These are phyloP conservation scores for Ajuga reptans DNA, from an alignment of 305 asterid species.

Conservation along the genomic window DNA sequence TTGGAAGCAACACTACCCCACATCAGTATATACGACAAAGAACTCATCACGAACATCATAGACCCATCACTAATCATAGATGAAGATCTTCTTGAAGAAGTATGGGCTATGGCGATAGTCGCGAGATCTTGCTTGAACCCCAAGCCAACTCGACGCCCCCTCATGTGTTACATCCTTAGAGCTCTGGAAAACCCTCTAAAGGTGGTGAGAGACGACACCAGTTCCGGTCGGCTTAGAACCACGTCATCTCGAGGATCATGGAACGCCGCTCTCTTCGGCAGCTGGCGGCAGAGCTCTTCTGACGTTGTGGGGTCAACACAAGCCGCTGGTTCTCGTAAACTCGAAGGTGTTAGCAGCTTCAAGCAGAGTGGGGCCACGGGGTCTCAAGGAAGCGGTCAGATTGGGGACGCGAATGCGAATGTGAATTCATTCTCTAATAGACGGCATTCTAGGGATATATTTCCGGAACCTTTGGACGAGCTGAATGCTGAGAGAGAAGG, in stretches of 20 bases:
- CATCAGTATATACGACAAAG: conserved; percentile 73
- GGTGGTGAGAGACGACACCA: conserved; percentile 69
- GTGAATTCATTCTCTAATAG: conserved; percentile 50
- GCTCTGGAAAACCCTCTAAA: conserved; percentile 84
- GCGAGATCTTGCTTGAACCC: conserved; percentile 52
- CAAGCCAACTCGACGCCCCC: conserved; percentile 37
- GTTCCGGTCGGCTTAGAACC: conserved; percentile 68
- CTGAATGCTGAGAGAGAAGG: conserved; percentile 25
- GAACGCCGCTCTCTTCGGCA: conserved; percentile 70
- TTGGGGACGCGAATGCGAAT: conserved; percentile 36
- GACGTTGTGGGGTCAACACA: conserved; percentile 43
- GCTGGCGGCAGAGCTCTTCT: conserved; percentile 80
- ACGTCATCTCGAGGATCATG: conserved; percentile 82
- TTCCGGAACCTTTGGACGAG: conserved; percentile 51
- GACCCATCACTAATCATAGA: conserved; percentile 81
- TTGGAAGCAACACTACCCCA: conserved; percentile 52
- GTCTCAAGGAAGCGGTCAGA: conserved; percentile 54
- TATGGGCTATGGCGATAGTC: conserved; percentile 49
- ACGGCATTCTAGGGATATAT: conserved; percentile 52
- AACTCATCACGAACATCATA: conserved; percentile 62
- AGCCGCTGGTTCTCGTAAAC: conserved; percentile 30
- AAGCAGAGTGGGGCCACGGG: conserved; percentile 46
- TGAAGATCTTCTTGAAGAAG: conserved; percentile 46
- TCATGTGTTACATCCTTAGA: conserved; percentile 66
- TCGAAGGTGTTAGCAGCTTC: conserved; percentile 49